Evolutionary conservation across 441 rosid species (phyloP), one percentile per base, ranked within the genome.

Genomic region (Gossypium gossypioides): DNA sequence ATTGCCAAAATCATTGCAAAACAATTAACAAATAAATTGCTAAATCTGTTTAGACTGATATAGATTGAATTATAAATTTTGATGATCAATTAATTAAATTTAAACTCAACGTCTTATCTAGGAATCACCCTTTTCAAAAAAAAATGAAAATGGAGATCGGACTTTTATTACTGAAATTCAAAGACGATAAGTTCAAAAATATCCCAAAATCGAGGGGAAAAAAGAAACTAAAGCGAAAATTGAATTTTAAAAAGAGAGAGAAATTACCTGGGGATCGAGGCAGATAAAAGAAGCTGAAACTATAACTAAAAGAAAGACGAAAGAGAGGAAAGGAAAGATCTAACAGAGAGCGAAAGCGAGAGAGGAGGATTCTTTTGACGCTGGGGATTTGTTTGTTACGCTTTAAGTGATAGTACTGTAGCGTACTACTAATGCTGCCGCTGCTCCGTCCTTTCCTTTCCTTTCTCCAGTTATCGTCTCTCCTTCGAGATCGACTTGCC

Each of bases 241-340:
- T n/a, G 3, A 2, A n/a, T 46, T 4, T 6, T 15, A 4, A n/a
- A 15, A 51, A n/a, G 4, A 59, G 7, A 25, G 57, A 51, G 3
- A 54, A 59, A 10, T 56, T 72, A 72, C 69, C 75, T 72, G 54
- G 61, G 60, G 59, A 61, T 48, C 29, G 22, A 25, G 12, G 58
- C 48, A 18, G 64, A 19, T 69, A 34, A 57, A 1, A 13, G 52
- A 22, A 57, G 4, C 6, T 27, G 18, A 37, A 56, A 48, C 24
- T 32, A 37, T 18, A 56, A 34, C 3, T 8, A 40, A 10, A 34
- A 22, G 7, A 56, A 15, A 19, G n/a, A 13, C n/a, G 42, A 6
- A 4, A n/a, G 6, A 29, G 18, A 19, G n/a, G 42, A 29, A 15
- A 51, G 72, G 18, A 10, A 27, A 51, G 3, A 34, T 62, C 56